Evolutionary conservation across 805 yeast genomes (phyloP).

Genomic region (Candida hispaniensis): DNA sequence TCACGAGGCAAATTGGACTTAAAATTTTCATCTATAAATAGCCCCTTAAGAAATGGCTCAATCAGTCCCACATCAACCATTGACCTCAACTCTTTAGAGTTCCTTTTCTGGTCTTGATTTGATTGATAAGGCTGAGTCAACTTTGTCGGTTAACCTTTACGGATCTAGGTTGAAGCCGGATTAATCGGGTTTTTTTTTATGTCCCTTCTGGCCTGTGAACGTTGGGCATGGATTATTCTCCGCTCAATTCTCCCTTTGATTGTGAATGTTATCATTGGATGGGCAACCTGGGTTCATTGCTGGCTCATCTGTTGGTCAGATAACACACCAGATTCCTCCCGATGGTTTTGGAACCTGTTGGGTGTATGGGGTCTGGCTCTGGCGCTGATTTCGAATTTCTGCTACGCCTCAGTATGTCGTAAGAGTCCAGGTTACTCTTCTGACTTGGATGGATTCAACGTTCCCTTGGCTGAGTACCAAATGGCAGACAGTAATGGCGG

Average conservation of each 20-base stretch:
- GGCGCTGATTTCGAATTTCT: conserved; percentile 8
- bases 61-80: no score
- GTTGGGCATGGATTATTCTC: conserved; percentile 2
- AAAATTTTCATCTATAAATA: no score
- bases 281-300: conserved; percentile 15
- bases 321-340: conserved; percentile 5
- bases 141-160: no score
- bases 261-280: conserved; percentile 13
- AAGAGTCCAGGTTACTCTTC: conserved; percentile 10
- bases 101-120: no score
- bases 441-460: conserved; percentile 2
- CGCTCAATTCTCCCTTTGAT: conserved; percentile 8
- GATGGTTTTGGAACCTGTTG: conserved; percentile 3
- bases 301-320: conserved; percentile 14
- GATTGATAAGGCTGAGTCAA: no score
- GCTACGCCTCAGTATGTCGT: conserved; percentile 8
- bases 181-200: no score
- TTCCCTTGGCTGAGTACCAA: conserved; percentile 10
- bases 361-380: conserved; percentile 4
- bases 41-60: no score
- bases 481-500: conserved; percentile 1
- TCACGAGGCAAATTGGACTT: no score
- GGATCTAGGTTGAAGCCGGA: no score
- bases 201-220: conserved; percentile 13
- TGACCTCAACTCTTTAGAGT: no score